Evolutionary conservation across 768 basidiomycete species (phyloP).

Genomic region (Mycena galericulata): DNA sequence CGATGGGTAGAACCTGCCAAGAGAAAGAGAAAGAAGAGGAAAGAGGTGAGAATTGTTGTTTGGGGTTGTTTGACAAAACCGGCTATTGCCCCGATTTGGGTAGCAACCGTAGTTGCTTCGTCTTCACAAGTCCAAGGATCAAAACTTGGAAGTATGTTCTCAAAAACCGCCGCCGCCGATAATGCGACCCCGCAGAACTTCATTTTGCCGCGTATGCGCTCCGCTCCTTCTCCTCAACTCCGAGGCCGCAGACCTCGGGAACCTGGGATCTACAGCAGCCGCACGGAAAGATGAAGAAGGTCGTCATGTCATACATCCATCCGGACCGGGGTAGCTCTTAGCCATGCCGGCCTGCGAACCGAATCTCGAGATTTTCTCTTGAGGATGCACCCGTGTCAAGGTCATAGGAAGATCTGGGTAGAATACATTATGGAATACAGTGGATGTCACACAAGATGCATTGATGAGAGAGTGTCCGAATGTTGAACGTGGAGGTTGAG

Average conservation of each 20-base stretch:
- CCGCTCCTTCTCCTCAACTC: constrained; percentile 1
- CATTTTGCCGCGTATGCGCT: too few species aligned
- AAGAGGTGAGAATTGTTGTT: too few species aligned
- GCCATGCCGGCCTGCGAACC: too few species aligned
- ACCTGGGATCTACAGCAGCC: neutral
- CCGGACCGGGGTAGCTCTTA: too few species aligned
- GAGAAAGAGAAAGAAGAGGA: too few species aligned
- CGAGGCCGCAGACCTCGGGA: too few species aligned
- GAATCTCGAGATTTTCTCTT: constrained; percentile 3
- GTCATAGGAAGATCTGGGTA: constrained; percentile 2
- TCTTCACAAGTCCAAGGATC: neutral
- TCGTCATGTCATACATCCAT: constrained; percentile 2
- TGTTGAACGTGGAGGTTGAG: too few species aligned
- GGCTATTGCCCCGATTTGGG: constrained; percentile 8
- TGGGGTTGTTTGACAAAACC: constrained; percentile 6
- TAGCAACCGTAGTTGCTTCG: neutral
- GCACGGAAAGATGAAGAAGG: neutral
- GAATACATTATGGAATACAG: constrained; percentile 24
- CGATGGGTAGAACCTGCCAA: too few species aligned
- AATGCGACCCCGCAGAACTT: too few species aligned
- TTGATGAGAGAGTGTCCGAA: neutral
- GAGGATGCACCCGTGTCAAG: neutral
- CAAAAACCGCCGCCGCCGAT: constrained; percentile 6
- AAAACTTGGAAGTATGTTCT: neutral
- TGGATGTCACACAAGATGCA: neutral